Percentiles rank a stretch among this genome's conserved stretches.
Evolutionary conservation across 768 basidiomycete species (phyloP).

Genomic region (Podaxis sp.): DNA sequence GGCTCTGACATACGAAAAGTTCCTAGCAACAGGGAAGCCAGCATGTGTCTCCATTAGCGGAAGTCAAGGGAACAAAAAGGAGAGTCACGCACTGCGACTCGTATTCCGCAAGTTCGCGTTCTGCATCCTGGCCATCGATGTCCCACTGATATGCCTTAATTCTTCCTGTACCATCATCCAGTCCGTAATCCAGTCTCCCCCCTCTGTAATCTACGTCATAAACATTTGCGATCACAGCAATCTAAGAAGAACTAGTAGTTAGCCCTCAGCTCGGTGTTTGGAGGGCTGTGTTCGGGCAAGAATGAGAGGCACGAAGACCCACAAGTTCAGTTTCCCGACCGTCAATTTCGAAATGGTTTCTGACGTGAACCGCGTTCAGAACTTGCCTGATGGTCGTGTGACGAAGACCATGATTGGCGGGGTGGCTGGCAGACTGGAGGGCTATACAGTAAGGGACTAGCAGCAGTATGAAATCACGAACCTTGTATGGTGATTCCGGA

Average conservation of each 20-base stretch:
- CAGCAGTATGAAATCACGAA: background rate
- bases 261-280: background rate
- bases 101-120: constrained; percentile 6
- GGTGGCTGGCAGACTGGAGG: background rate
- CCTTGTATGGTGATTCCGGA: background rate
- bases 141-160: constrained; percentile 15
- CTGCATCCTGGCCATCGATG: constrained; percentile 2
- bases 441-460: background rate
- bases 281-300: background rate
- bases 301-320: background rate
- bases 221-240: constrained; percentile 16
- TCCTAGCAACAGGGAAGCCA: background rate
- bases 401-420: background rate
- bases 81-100: background rate
- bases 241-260: background rate
- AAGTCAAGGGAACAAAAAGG: background rate
- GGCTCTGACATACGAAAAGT: constrained; percentile 20
- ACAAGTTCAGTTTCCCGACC: constrained; percentile 15
- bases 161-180: constrained; percentile 17
- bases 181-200: constrained; percentile 6
- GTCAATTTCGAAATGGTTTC: constrained; percentile 11
- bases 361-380: constrained; percentile 1
- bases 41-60: background rate
- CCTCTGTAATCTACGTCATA: background rate
- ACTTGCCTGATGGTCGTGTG: constrained; percentile 16